Evolutionary conservation across 2,329 filamentous ascomycete genomes (phyloP), one percentile per base, ranked within the genome.

Genomic region (Beauveria rudraprayagi): DNA sequence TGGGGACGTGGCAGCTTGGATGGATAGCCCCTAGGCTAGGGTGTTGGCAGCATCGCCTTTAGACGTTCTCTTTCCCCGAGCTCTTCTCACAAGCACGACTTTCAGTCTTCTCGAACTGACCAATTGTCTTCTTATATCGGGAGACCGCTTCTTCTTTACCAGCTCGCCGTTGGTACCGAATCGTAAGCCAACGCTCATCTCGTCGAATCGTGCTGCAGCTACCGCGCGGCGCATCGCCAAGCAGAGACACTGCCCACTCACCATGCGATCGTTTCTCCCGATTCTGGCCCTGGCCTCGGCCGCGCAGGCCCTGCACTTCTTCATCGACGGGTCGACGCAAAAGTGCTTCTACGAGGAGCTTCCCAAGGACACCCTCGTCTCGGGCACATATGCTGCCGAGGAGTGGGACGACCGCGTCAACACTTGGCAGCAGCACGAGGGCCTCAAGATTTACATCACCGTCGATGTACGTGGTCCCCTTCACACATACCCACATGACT

Each of bases 291-390:
- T 92, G 75, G 77, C 78, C 74, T 77, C 81, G 61, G 77, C 82
- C 63, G 85, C 89, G 64, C 89, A 92, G 72, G 92, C 92, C 61
- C 84, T 99, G 62, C 93, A 96, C 85, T 96, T 99, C 82, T 97
- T 90, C 80, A 87, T 97, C 75, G 92, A 97, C 73, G 90, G 89
- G 70, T 83, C 84, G 55, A 79, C 84, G 66, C 88, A 91, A 67
- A 97, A 95, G 79, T 99, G 94, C 78, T 99, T 99, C 85, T 96
- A 90, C 78, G 94, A 99, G 79, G 93, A 97, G 76, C 84, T 99
- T 63, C 92, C 94, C 66, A 97, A 97, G 81, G 93, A 96, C 75
- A 97, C 94, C 16, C 80, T 99, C 62, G 93, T 99, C 61, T 92
- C 97, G 63, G 94, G 94, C 67, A 88, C 94, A 77, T 99, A 92